Percentiles rank a stretch among this genome's conserved stretches.
Conservation (phyloP, 2,329 filamentous ascomycete genomes). For the Trichoderma simmonsii region DNA sequence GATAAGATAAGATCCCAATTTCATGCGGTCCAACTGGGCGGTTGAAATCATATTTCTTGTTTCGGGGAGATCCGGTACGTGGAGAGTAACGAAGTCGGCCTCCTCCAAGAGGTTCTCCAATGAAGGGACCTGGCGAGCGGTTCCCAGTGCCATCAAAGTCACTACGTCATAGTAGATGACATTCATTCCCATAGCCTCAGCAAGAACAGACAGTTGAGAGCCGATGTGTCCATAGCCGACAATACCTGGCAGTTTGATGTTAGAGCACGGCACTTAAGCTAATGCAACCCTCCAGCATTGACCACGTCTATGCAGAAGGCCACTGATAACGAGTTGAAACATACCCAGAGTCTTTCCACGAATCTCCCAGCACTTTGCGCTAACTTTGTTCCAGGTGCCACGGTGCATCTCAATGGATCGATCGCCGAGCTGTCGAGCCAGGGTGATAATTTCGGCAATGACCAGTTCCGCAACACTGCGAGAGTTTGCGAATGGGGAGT, state of each 20-base stretch:
- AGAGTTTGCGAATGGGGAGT: conserved; percentile 97
- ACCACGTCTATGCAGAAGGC: neutral
- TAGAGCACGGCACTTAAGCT: neutral
- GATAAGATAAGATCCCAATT: conserved; percentile 87
- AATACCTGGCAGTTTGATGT: conserved; percentile 58
- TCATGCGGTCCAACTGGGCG: conserved; percentile 81
- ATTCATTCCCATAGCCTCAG: conserved; percentile 96
- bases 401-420: conserved; percentile 91
- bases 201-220: conserved; percentile 89
- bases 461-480: conserved; percentile 95
- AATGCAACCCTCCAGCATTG: neutral
- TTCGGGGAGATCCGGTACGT: conserved; percentile 90
- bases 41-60: conserved; percentile 90
- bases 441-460: conserved; percentile 86
- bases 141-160: conserved; percentile 92
- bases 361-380: conserved; percentile 95
- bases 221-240: conserved; percentile 98
- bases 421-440: conserved; percentile 90
- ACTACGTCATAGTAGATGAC: conserved; percentile 97
- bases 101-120: conserved; percentile 72
- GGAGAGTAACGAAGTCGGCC: conserved; percentile 89
- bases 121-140: conserved; percentile 75
- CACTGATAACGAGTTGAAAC: neutral
- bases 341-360: conserved; percentile 89
- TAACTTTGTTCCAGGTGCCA: conserved; percentile 98